Conservation (phyloP, 306 rosid genomes). For the Carpinus viminea region DNA sequence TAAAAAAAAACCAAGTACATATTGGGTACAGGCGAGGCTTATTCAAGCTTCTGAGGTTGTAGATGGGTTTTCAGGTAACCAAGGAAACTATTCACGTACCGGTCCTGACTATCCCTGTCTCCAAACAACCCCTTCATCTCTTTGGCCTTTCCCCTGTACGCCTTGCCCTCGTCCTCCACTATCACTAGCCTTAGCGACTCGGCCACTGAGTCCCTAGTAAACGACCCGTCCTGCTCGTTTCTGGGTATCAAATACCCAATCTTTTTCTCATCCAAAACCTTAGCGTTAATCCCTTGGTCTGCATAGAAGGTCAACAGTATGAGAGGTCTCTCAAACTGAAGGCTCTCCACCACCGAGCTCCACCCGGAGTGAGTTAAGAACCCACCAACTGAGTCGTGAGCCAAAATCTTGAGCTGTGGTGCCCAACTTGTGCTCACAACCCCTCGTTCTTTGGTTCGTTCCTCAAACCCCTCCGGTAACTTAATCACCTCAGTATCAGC, state of each 20-base stretch:
- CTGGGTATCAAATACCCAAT: slow-evolving; percentile 35
- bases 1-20: too few species aligned
- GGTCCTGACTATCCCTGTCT: background rate
- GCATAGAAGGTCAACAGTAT: slow-evolving; percentile 26
- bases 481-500: background rate
- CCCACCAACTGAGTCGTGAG: slow-evolving; percentile 39
- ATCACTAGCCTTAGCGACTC: slow-evolving; percentile 32
- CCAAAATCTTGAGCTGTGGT: slow-evolving; percentile 43
- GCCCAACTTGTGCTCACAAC: slow-evolving; percentile 45
- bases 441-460: slow-evolving; percentile 34
- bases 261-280: slow-evolving; percentile 42
- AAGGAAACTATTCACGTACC: slow-evolving; percentile 24
- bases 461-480: slow-evolving; percentile 54
- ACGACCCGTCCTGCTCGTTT: slow-evolving; percentile 35
- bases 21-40: too few species aligned
- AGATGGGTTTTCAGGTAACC: slow-evolving; percentile 3
- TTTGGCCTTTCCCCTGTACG: slow-evolving; percentile 35
- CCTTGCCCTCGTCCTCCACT: slow-evolving; percentile 33
- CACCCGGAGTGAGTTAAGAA: slow-evolving; percentile 54
- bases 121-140: slow-evolving; percentile 36
- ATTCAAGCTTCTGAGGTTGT: background rate
- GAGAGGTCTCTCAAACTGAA: slow-evolving; percentile 27
- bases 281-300: slow-evolving; percentile 37
- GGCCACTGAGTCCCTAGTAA: slow-evolving; percentile 33
- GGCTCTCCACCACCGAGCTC: slow-evolving; percentile 40